phyloP scores from a whole-genome alignment of 176 grass and related monocot species.

The Oryza meridionalis region DNA sequence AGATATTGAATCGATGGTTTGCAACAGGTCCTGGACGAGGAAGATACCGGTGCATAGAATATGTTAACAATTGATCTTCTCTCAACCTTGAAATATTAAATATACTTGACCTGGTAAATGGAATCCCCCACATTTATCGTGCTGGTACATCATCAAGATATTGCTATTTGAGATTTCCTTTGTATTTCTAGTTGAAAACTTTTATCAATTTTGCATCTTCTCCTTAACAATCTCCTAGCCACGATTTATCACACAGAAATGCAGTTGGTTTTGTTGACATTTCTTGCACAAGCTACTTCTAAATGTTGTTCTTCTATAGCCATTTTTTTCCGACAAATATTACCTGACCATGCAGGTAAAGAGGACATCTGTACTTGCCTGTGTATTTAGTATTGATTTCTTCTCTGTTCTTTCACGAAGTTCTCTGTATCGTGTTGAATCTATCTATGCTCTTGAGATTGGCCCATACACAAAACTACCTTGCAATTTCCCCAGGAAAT shows the following conservation, averaged over 20 bases:
- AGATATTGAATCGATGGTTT: conserved; percentile 86
- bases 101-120: conserved; percentile 85
- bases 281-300: too few relatives aligned
- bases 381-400: too few relatives aligned
- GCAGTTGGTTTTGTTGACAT: neutral
- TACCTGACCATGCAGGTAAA: too few relatives aligned
- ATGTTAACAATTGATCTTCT: conserved; percentile 60
- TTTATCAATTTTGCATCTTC: conserved; percentile 41
- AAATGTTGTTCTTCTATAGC: conserved; percentile 22
- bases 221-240: conserved; percentile 34
- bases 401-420: too few relatives aligned
- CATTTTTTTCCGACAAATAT: too few relatives aligned
- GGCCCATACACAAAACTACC: too few relatives aligned
- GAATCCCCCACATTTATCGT: conserved; percentile 37
- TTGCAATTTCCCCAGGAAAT: too few relatives aligned
- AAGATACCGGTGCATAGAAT: conserved; percentile 74
- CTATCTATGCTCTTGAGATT: too few relatives aligned
- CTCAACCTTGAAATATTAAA: conserved; percentile 89
- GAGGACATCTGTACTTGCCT: too few relatives aligned
- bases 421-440: too few relatives aligned
- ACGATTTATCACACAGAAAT: neutral
- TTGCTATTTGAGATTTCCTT: conserved; percentile 7
- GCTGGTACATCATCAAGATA: conserved; percentile 14
- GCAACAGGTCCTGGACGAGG: conserved; percentile 63
- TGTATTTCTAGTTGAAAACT: conserved; percentile 27